phyloP scores from a whole-genome alignment of 2,329 filamentous ascomycete species.

The Aspergillus sp. region DNA sequence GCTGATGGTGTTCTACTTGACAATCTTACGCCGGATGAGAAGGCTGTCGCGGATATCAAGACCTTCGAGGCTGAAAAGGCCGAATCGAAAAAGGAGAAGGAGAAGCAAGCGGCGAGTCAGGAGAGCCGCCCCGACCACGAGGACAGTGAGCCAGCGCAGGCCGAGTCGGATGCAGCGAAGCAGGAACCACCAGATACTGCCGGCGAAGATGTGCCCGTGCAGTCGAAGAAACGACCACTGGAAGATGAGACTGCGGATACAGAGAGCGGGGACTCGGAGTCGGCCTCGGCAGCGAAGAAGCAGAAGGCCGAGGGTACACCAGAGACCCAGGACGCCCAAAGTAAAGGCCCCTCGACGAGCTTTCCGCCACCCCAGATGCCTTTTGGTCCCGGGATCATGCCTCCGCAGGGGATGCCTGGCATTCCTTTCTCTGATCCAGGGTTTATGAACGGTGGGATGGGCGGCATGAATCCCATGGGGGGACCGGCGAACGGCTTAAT shows the following conservation, averaged over 20 bases:
- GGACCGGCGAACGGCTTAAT: slow-evolving; percentile 23
- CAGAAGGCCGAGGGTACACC: slow-evolving; percentile 29
- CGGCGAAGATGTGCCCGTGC: slow-evolving; percentile 23
- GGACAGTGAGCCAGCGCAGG: slow-evolving; percentile 8
- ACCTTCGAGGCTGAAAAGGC: slow-evolving; percentile 54
- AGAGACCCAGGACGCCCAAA: slow-evolving; percentile 8
- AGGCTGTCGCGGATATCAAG: slow-evolving; percentile 68
- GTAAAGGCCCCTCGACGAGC: slow-evolving; percentile 9
- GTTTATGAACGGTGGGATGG: slow-evolving; percentile 22
- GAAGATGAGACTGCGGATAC: slow-evolving; percentile 54
- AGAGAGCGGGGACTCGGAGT: slow-evolving; percentile 38
- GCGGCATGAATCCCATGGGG: slow-evolving; percentile 35
- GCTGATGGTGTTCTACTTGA: slow-evolving; percentile 88
- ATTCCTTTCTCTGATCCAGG: slow-evolving; percentile 27
- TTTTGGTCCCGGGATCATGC: slow-evolving; percentile 24
- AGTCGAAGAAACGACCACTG: slow-evolving; percentile 70
- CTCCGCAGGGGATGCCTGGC: slow-evolving; percentile 19
- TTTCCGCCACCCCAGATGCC: slow-evolving; percentile 23
- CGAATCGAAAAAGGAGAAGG: slow-evolving; percentile 36
- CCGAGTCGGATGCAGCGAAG: slow-evolving; percentile 10
- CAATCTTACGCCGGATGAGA: slow-evolving; percentile 75
- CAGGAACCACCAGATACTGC: slow-evolving; percentile 23
- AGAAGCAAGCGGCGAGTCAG: slow-evolving; percentile 23
- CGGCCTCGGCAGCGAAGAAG: slow-evolving; percentile 31
- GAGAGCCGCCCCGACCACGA: slow-evolving; percentile 13